phyloP scores from a whole-genome alignment of 176 grass and related monocot genomes.

The Juncus inflexus region DNA sequence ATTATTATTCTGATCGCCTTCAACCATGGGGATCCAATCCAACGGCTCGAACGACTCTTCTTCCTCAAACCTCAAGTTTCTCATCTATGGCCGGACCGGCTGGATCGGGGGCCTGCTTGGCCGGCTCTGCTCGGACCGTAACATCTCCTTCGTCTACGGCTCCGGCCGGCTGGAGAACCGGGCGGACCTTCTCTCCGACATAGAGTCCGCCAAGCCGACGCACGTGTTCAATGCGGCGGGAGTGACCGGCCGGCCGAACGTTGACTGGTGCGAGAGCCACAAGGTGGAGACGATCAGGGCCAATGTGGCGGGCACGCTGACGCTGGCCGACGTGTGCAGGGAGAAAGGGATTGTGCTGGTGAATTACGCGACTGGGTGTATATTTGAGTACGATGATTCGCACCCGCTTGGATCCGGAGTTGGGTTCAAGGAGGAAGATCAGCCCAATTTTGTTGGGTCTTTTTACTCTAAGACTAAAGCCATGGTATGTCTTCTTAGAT shows the following conservation, averaged over 20 bases:
- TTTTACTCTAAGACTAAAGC: conserved; percentile 96
- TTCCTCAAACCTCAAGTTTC: conserved; percentile 59
- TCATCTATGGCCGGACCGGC: conserved; percentile 79
- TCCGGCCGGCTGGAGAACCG: conserved; percentile 65
- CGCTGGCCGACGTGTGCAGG: conserved; percentile 76
- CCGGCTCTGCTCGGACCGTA: conserved; percentile 43
- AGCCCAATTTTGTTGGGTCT: conserved; percentile 70
- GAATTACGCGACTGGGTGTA: conserved; percentile 82
- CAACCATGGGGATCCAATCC: conserved; percentile 42
- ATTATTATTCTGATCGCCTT: conserved; percentile 5
- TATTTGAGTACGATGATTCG: conserved; percentile 70
- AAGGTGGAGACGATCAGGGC: conserved; percentile 63
- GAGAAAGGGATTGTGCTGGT: conserved; percentile 49
- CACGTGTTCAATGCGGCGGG: conserved; percentile 86
- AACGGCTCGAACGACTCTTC: conserved; percentile 38
- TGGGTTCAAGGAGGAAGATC: conserved; percentile 85
- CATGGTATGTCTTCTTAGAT: conserved; percentile 39
- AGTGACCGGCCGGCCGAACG: conserved; percentile 87
- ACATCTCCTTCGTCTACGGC: conserved; percentile 61
- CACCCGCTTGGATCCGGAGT: conserved; percentile 60
- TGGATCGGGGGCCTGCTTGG: conserved; percentile 81
- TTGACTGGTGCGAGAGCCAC: conserved; percentile 88
- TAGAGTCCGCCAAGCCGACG: conserved; percentile 44
- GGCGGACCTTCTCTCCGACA: conserved; percentile 48
- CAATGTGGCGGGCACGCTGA: conserved; percentile 80